A percentile compares a stretch with the other conserved stretches of the same genome.
phyloP scores from a whole-genome alignment of 176 grass and related monocot species.

The Paspalum notatum region DNA sequence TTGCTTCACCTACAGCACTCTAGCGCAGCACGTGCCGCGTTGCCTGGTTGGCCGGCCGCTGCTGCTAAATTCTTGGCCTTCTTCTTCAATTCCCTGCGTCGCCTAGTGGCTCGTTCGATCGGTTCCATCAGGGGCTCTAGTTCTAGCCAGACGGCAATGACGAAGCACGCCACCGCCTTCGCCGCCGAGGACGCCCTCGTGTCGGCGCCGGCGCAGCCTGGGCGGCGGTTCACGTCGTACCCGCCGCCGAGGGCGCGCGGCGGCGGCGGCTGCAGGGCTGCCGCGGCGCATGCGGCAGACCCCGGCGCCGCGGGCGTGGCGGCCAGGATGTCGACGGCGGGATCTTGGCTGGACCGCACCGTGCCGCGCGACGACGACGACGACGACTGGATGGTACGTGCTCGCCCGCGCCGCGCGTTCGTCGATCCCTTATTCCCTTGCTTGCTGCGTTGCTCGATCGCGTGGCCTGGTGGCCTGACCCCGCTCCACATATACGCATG shows the following conservation, averaged over 20 bases:
- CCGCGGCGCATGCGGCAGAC: slow-evolving; percentile 23
- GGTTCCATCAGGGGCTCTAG: no score
- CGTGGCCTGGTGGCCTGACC: no score
- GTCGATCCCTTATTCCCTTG: background rate
- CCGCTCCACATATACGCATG: background rate
- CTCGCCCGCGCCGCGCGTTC: background rate
- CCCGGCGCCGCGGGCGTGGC: background rate
- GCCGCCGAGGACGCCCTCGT: slow-evolving; percentile 40
- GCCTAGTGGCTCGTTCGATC: no score
- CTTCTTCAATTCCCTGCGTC: no score
- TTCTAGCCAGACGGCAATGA: slow-evolving; percentile 16
- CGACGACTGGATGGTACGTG: slow-evolving; percentile 29
- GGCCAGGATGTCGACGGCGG: background rate
- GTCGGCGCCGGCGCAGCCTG: slow-evolving; percentile 10
- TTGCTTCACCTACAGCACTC: background rate
- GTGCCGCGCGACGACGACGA: slow-evolving; percentile 4
- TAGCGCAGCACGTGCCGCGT: background rate
- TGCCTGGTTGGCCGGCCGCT: background rate
- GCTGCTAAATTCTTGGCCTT: background rate
- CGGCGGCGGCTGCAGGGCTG: background rate
- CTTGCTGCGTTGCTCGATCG: background rate
- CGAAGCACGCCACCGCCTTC: slow-evolving; percentile 43
- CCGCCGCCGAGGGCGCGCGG: background rate
- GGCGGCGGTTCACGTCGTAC: slow-evolving; percentile 5
- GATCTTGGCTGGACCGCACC: background rate